Evolutionary conservation across 768 basidiomycete genomes (phyloP).

Genomic region (Collybia sordida): DNA sequence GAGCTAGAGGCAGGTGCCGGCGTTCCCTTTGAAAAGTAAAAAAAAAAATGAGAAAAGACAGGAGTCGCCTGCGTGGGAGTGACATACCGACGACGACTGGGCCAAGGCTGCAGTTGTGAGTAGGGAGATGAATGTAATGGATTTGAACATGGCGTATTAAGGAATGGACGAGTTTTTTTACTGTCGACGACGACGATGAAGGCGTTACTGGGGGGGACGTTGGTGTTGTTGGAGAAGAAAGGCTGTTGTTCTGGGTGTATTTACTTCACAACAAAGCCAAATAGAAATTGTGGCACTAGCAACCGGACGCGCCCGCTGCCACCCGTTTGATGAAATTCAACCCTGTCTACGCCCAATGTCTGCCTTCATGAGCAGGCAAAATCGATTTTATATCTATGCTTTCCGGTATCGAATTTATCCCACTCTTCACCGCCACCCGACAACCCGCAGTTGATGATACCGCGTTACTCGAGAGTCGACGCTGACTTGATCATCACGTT

Average conservation of each 20-base stretch:
- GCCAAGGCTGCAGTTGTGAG: conserved; percentile 52
- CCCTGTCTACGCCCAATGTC: too few relatives aligned
- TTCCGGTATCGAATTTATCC: too few relatives aligned
- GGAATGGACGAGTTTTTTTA: conserved; percentile 48
- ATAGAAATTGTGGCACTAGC: conserved; percentile 22
- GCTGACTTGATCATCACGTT: too few relatives aligned
- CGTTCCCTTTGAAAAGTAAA: conserved; percentile 13
- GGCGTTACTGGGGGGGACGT: conserved; percentile 12
- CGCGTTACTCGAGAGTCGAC: too few relatives aligned
- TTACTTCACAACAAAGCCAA: conserved; percentile 31
- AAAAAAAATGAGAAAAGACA: conserved; percentile 13
- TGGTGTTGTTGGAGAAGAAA: conserved; percentile 17
- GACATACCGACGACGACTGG: conserved; percentile 40
- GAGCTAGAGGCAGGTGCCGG: neutral
- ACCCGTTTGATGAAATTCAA: conserved; percentile 4
- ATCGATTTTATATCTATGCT: too few relatives aligned
- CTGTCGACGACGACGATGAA: conserved; percentile 33
- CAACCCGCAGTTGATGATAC: too few relatives aligned
- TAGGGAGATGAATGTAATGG: conserved; percentile 50
- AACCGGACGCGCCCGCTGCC: conserved; percentile 5
- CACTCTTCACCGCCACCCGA: too few relatives aligned
- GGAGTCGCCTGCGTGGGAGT: neutral
- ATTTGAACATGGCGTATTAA: conserved; percentile 50
- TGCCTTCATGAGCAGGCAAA: too few relatives aligned
- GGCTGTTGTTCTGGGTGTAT: conserved; percentile 17